A percentile compares a stretch with the other conserved stretches of the same genome.
Conservation (phyloP, 352 stramenopile species). For the Aphanomyces cochlioides region DNA sequence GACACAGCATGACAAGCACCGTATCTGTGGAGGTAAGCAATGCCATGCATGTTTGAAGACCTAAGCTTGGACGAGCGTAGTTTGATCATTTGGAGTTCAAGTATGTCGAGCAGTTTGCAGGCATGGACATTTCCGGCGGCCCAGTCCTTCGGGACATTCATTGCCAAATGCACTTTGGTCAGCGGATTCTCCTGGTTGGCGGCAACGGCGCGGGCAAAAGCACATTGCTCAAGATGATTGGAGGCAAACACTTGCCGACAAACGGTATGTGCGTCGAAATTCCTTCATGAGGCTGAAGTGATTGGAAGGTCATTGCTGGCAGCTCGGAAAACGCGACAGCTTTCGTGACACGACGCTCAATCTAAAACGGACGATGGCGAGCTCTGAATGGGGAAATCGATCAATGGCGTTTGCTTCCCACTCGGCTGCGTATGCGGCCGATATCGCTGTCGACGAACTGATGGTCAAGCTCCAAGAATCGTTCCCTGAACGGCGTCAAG, state of each 20-base stretch:
- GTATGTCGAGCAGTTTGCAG: constrained; percentile 37
- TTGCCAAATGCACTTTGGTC: constrained; percentile 72
- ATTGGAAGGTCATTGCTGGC: constrained; percentile 2
- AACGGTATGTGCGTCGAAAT: constrained; percentile 47
- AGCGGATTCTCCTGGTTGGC: constrained; percentile 92
- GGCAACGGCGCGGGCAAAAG: constrained; percentile 94
- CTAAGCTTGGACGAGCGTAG: background rate
- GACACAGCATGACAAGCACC: background rate
- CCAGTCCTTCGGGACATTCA: constrained; percentile 86
- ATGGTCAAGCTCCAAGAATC: constrained; percentile 94
- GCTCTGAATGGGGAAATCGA: constrained; percentile 94
- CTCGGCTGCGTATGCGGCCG: constrained; percentile 84
- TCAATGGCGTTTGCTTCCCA: constrained; percentile 93
- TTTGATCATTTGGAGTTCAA: constrained; percentile 55
- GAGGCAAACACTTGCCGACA: constrained; percentile 92
- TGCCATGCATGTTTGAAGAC: background rate
- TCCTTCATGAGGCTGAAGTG: constrained; percentile 1
- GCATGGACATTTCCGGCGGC: constrained; percentile 47
- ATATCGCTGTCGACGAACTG: constrained; percentile 96
- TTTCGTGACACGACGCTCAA: constrained; percentile 96
- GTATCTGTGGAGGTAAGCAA: constrained; percentile 14
- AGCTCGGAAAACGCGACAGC: constrained; percentile 85
- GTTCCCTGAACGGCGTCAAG: constrained; percentile 91
- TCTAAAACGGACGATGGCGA: constrained; percentile 90
- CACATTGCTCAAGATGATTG: constrained; percentile 92